phyloP scores from a whole-genome alignment of 148 eudicot genomes.

The Rhododendron vialii region DNA sequence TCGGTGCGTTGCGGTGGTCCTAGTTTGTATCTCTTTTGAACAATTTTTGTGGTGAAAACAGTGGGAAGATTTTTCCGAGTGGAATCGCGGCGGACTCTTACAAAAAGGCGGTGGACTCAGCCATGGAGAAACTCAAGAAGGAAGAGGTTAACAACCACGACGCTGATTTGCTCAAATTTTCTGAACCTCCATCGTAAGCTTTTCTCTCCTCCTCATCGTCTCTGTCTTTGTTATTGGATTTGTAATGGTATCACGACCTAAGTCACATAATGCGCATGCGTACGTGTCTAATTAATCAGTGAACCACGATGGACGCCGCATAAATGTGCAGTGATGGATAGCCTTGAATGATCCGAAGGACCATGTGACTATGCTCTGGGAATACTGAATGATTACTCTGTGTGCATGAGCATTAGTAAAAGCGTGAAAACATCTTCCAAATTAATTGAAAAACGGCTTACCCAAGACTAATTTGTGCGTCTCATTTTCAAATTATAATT shows the following conservation, averaged over 20 bases:
- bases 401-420: too few relatives aligned
- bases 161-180: not conserved
- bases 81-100: constrained; percentile 69
- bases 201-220: not conserved
- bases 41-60: constrained; percentile 9
- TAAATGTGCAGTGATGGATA: too few relatives aligned
- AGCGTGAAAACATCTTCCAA: too few relatives aligned
- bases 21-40: not conserved
- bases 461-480: not conserved
- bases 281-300: too few relatives aligned
- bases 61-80: constrained; percentile 86
- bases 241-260: not conserved
- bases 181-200: constrained; percentile 34
- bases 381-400: too few relatives aligned
- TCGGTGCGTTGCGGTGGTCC: not conserved
- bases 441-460: too few relatives aligned
- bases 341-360: too few relatives aligned
- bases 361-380: too few relatives aligned
- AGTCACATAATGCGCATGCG: not conserved
- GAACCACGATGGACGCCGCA: too few relatives aligned
- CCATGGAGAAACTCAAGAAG: constrained; percentile 47
- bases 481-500: not conserved
- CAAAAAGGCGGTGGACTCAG: constrained; percentile 77
- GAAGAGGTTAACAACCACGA: constrained; percentile 22
- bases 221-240: not conserved